Evolutionary conservation across 805 yeast genomes (phyloP).

Genomic region (Scheffersomyces coipomensis): DNA sequence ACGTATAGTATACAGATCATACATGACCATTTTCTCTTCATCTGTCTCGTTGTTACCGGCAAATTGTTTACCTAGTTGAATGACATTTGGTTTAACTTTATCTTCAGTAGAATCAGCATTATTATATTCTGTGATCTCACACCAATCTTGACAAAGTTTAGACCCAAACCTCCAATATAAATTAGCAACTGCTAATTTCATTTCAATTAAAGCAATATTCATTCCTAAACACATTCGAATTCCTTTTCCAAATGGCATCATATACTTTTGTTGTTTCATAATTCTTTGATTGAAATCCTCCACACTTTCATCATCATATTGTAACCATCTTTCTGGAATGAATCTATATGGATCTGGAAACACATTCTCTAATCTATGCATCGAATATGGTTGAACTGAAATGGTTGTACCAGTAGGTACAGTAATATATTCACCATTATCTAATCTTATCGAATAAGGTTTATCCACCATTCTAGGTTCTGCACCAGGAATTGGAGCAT

Average conservation of each 20-base stretch:
- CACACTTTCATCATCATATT: constrained; percentile 28
- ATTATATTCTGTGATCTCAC: constrained; percentile 22
- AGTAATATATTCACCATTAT: constrained; percentile 15
- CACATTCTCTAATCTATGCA: constrained; percentile 51
- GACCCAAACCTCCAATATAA: constrained; percentile 51
- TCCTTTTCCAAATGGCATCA: constrained; percentile 75
- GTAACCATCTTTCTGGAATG: constrained; percentile 65
- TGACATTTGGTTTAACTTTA: constrained; percentile 11
- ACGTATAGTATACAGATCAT: constrained; percentile 54
- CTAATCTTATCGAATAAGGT: constrained; percentile 22
- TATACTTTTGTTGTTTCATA: constrained; percentile 46
- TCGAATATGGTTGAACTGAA: constrained; percentile 64
- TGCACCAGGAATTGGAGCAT: constrained; percentile 72
- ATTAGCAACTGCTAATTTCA: constrained; percentile 55
- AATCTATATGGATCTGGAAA: constrained; percentile 54
- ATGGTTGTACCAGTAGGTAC: constrained; percentile 57
- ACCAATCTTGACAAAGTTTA: constrained; percentile 43
- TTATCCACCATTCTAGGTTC: constrained; percentile 56
- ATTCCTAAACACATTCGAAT: constrained; percentile 73
- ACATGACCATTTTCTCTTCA: constrained; percentile 52
- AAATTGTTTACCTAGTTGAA: constrained; percentile 13
- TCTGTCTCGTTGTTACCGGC: constrained; percentile 28
- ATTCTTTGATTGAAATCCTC: constrained; percentile 32
- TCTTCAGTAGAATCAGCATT: constrained; percentile 1
- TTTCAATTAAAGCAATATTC: constrained; percentile 65